These are phyloP conservation scores for Cadophora sp. DNA, from an alignment of 2,329 filamentous ascomycete genomes.

Conservation along the genomic window DNA sequence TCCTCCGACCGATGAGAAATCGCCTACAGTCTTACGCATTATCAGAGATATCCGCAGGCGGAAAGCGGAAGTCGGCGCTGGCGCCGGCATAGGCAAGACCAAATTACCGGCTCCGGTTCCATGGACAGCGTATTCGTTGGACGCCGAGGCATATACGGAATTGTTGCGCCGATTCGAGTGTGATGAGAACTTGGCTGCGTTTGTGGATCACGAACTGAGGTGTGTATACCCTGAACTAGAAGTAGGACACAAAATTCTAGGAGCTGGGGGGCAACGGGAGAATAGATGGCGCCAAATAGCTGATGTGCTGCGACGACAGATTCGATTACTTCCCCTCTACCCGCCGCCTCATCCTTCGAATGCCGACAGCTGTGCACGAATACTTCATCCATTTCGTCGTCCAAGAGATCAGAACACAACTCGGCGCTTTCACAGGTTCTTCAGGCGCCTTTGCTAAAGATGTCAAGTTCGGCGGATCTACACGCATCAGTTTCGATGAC, in stretches of 20 bases:
- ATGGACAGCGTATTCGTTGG: background rate
- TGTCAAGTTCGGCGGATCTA: conserved; percentile 10
- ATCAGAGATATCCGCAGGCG: no score
- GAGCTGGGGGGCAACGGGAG: no score
- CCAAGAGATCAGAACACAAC: background rate
- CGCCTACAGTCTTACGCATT: no score
- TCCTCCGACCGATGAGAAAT: no score
- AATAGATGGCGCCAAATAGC: no score
- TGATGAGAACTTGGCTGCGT: background rate
- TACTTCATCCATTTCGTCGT: background rate
- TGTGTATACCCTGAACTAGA: background rate
- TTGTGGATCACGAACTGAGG: background rate
- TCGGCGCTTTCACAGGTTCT: background rate
- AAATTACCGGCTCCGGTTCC: background rate
- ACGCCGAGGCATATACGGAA: background rate
- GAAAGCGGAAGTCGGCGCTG: no score
- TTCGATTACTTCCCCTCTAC: background rate
- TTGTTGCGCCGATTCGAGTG: background rate
- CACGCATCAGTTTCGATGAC: conserved; percentile 25
- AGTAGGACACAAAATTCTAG: no score
- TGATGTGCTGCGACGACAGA: background rate
- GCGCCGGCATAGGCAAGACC: background rate
- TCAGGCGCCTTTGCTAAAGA: background rate
- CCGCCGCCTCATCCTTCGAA: background rate
- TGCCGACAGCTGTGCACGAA: background rate